Percentiles rank a stretch among this genome's conserved stretches.
Evolutionary conservation across 2,329 filamentous ascomycete genomes (phyloP).

Genomic region (Fusarium drepaniforme): DNA sequence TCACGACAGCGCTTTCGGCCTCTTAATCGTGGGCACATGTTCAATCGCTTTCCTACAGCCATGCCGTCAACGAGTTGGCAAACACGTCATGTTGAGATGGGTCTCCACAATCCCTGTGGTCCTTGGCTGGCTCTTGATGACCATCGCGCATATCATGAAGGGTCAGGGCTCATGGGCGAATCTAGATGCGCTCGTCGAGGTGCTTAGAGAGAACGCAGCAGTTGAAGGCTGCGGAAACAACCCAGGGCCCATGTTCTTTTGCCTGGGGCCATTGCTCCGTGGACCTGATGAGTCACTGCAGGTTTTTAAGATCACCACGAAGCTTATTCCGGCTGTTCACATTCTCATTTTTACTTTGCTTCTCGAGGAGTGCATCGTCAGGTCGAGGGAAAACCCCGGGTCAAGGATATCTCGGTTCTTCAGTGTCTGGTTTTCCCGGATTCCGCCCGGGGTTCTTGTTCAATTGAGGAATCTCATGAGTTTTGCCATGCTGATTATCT

Average conservation of each 20-base stretch:
- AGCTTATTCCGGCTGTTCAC: not conserved
- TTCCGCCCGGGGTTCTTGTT: not conserved
- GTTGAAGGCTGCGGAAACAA: not conserved
- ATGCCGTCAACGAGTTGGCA: not conserved
- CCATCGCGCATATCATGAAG: not conserved
- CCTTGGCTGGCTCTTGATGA: not conserved
- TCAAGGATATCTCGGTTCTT: not conserved
- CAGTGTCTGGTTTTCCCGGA: not conserved
- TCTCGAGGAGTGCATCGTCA: not conserved
- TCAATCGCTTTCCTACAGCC: not conserved
- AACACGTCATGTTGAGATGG: not conserved
- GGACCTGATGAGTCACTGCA: not conserved
- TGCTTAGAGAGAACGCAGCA: not conserved
- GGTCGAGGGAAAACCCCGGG: not conserved
- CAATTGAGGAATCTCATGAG: not conserved
- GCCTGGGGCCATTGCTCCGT: not conserved
- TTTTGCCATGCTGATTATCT: not conserved
- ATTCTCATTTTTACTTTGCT: not conserved
- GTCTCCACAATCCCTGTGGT: not conserved
- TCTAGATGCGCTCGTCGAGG: not conserved
- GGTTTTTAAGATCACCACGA: not conserved
- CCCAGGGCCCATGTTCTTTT: constrained; percentile 4
- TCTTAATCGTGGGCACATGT: not conserved
- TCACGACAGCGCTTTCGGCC: not conserved
- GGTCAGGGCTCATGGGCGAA: not conserved